Percentiles rank a stretch among this genome's conserved stretches.
Evolutionary conservation across 2,329 filamentous ascomycete species (phyloP).

Genomic region (Tympanopsis confertula): DNA sequence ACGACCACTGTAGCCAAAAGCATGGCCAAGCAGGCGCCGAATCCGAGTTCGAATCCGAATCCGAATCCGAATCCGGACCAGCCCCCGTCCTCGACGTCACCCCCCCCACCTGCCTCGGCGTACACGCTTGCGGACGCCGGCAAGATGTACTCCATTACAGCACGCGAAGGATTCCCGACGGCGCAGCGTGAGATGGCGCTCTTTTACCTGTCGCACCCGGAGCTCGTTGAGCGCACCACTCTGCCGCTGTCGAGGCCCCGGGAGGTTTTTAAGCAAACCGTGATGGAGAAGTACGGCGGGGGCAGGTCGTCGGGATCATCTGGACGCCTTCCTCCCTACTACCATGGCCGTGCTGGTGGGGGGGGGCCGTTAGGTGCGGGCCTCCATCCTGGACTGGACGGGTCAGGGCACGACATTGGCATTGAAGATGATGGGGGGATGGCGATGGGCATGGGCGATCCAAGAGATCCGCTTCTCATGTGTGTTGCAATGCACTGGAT

Average conservation of each 20-base stretch:
- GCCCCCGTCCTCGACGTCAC: slow-evolving; percentile 8
- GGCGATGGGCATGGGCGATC: slow-evolving; percentile 31
- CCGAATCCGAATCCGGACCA: slow-evolving; percentile 7
- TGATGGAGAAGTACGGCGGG: slow-evolving; percentile 60
- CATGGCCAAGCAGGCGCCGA: slow-evolving; percentile 9
- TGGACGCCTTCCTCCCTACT: slow-evolving; percentile 14
- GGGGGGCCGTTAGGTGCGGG: not conserved
- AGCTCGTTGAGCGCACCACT: slow-evolving; percentile 69
- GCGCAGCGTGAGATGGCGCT: slow-evolving; percentile 88
- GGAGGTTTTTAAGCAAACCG: slow-evolving; percentile 81
- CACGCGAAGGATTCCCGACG: slow-evolving; percentile 78
- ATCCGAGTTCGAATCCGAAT: slow-evolving; percentile 5
- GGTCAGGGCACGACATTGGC: slow-evolving; percentile 11
- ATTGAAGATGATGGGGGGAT: slow-evolving; percentile 14
- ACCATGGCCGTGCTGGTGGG: slow-evolving; percentile 9
- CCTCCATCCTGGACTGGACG: slow-evolving; percentile 7
- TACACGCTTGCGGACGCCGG: slow-evolving; percentile 72
- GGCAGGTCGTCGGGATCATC: slow-evolving; percentile 18
- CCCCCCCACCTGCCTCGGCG: slow-evolving; percentile 39
- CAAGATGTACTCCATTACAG: slow-evolving; percentile 82
- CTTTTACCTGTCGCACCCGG: slow-evolving; percentile 84
- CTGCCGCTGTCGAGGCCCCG: slow-evolving; percentile 73
- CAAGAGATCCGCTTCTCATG: slow-evolving; percentile 79
- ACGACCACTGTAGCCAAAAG: slow-evolving; percentile 43
- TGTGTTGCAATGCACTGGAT: slow-evolving; percentile 96